phyloP scores from a whole-genome alignment of 371 early-diverging fungal species.

The Blakeslea trispora region DNA sequence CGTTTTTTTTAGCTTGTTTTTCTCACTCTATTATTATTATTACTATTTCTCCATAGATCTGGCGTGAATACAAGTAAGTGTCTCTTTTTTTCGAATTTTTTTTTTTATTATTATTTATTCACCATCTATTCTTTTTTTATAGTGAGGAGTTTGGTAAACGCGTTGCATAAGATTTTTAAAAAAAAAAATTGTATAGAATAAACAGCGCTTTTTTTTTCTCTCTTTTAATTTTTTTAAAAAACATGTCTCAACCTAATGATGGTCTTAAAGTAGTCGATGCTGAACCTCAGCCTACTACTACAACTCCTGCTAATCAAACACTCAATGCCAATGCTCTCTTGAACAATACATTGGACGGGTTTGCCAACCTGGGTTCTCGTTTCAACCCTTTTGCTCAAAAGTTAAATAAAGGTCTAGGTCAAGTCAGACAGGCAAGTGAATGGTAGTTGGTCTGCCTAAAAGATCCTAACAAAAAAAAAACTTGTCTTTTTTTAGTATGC shows the following conservation, averaged over 20 bases:
- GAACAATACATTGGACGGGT: slow-evolving; percentile 59
- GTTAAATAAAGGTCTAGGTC: slow-evolving; percentile 74
- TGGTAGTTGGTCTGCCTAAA: too few species aligned
- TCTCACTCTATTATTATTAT: slow-evolving; percentile 3
- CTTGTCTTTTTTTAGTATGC: slow-evolving; percentile 78
- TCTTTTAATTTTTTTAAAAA: slow-evolving; percentile 4
- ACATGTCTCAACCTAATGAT: slow-evolving; percentile 26
- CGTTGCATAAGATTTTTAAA: slow-evolving; percentile 14
- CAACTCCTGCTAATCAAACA: slow-evolving; percentile 1
- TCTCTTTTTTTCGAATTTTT: not conserved
- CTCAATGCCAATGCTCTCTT: slow-evolving; percentile 37
- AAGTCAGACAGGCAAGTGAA: slow-evolving; percentile 72
- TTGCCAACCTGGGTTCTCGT: slow-evolving; percentile 62
- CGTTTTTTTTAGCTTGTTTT: not conserved
- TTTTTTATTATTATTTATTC: slow-evolving; percentile 16
- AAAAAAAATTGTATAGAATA: not conserved
- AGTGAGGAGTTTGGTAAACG: slow-evolving; percentile 50
- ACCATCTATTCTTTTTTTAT: too few species aligned
- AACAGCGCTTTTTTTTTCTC: too few species aligned
- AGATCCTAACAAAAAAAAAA: too few species aligned
- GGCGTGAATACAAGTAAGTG: slow-evolving; percentile 60
- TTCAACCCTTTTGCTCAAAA: slow-evolving; percentile 75
- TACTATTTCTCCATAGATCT: too few species aligned
- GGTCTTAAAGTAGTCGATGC: slow-evolving; percentile 41
- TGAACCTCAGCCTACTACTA: slow-evolving; percentile 25